Conservation (phyloP, 257 asterid genomes). For the Gentiana straminea region DNA sequence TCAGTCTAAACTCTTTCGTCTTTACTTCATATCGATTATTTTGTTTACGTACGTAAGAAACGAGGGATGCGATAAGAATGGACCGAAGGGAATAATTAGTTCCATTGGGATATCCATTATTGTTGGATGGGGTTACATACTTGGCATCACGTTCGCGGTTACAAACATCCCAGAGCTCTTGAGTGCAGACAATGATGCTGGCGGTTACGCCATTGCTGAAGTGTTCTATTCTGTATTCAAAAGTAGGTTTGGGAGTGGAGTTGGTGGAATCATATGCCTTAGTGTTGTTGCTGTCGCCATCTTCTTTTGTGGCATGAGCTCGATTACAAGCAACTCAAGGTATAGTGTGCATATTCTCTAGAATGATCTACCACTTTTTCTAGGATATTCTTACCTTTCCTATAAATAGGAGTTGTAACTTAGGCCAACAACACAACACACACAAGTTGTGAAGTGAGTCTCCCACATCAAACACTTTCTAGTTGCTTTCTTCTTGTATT, state of each 20-base stretch:
- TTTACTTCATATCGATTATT: conserved; percentile 10
- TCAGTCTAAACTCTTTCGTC: not conserved
- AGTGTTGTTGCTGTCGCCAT: conserved; percentile 70
- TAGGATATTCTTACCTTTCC: too few relatives aligned
- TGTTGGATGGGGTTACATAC: conserved; percentile 91
- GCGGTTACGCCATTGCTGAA: conserved; percentile 92
- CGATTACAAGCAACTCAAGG: conserved; percentile 95
- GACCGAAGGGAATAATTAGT: conserved; percentile 87
- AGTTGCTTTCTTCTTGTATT: too few relatives aligned
- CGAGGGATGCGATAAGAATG: conserved; percentile 79
- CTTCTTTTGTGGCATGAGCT: conserved; percentile 94
- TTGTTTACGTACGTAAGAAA: conserved; percentile 75
- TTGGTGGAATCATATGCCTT: conserved; percentile 70
- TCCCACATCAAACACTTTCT: too few relatives aligned
- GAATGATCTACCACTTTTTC: too few relatives aligned
- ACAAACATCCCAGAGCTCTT: conserved; percentile 66
- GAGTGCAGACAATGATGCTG: conserved; percentile 57
- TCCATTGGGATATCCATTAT: conserved; percentile 83
- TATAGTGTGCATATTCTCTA: too few relatives aligned
- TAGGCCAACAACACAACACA: too few relatives aligned
- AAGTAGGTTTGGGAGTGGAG: conserved; percentile 68
- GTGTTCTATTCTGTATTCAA: conserved; percentile 70
- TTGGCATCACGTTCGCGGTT: conserved; percentile 90
- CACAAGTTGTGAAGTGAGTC: too few relatives aligned
- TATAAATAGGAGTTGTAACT: too few relatives aligned